Evolutionary conservation across 2,329 filamentous ascomycete species (phyloP).

Genomic region (Colletotrichum tanaceti): DNA sequence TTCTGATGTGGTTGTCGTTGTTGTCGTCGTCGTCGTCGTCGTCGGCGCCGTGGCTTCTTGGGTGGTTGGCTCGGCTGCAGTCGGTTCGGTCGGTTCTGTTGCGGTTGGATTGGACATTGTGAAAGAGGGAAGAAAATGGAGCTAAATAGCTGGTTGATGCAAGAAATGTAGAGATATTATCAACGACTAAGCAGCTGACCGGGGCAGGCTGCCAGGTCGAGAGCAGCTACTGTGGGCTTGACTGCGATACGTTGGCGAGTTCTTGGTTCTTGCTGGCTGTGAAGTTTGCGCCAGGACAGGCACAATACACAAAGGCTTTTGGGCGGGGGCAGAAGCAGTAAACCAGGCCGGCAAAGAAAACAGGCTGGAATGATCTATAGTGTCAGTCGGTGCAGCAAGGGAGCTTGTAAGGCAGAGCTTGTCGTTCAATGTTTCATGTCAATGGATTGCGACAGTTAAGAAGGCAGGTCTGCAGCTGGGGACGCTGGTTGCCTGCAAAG

Average conservation of each 20-base stretch:
- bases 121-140: neutral
- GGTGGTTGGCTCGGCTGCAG: constrained; percentile 16
- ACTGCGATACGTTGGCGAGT: neutral
- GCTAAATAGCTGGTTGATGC: neutral
- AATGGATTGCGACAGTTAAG: constrained; percentile 7
- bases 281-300: constrained; percentile 1
- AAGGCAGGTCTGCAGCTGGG: neutral
- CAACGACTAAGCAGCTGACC: constrained; percentile 3
- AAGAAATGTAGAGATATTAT: neutral
- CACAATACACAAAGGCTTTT: constrained; percentile 4
- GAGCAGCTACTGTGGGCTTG: neutral
- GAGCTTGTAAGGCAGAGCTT: neutral
- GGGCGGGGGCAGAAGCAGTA: neutral
- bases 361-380: neutral
- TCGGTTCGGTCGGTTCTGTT: constrained; percentile 22
- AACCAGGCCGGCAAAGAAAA: neutral
- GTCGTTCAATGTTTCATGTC: neutral
- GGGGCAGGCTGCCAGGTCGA: neutral
- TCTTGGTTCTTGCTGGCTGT: constrained; percentile 17
- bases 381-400: neutral
- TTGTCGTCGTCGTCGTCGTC: too few species aligned
- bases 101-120: constrained; percentile 33
- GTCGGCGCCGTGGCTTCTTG: constrained; percentile 39
- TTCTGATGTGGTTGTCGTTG: too few species aligned
- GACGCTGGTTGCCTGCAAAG: neutral